A percentile compares a stretch with the other conserved stretches of the same genome.
Evolutionary conservation across 441 rosid genomes (phyloP).

Genomic region (Euphorbia corollata): DNA sequence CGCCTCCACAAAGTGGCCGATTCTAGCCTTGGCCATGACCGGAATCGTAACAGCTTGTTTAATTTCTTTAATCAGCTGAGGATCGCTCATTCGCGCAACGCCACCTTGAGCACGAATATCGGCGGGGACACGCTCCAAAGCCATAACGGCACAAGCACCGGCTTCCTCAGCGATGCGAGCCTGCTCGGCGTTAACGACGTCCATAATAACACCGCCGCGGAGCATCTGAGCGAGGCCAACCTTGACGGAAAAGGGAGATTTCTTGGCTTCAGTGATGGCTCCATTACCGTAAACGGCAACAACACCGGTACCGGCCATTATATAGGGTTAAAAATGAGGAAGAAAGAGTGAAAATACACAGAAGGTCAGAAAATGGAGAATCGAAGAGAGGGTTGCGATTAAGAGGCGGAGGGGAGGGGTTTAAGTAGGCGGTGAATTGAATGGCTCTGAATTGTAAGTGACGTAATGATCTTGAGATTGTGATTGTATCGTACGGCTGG

Average conservation of each 20-base stretch:
- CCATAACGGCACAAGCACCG: slow-evolving; percentile 95
- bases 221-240: slow-evolving; percentile 97
- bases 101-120: slow-evolving; percentile 90
- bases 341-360: not conserved
- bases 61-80: slow-evolving; percentile 72
- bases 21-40: slow-evolving; percentile 92
- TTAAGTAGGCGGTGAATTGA: slow-evolving; percentile 21
- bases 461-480: not conserved
- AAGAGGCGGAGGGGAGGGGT: slow-evolving; percentile 1
- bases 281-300: slow-evolving; percentile 91
- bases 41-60: slow-evolving; percentile 82
- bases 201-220: slow-evolving; percentile 94
- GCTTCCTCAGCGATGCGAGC: slow-evolving; percentile 84
- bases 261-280: slow-evolving; percentile 65
- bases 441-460: slow-evolving; percentile 17
- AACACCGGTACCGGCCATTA: slow-evolving; percentile 78
- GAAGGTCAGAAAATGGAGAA: not conserved
- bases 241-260: slow-evolving; percentile 84
- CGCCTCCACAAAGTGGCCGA: slow-evolving; percentile 93
- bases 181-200: slow-evolving; percentile 79
- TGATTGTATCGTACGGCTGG: not conserved
- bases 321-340: not conserved
- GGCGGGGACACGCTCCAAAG: slow-evolving; percentile 83
- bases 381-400: not conserved
- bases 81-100: slow-evolving; percentile 93